Conservation (phyloP, 805 yeast species). For the Kodamaea kaohsiungensis region DNA sequence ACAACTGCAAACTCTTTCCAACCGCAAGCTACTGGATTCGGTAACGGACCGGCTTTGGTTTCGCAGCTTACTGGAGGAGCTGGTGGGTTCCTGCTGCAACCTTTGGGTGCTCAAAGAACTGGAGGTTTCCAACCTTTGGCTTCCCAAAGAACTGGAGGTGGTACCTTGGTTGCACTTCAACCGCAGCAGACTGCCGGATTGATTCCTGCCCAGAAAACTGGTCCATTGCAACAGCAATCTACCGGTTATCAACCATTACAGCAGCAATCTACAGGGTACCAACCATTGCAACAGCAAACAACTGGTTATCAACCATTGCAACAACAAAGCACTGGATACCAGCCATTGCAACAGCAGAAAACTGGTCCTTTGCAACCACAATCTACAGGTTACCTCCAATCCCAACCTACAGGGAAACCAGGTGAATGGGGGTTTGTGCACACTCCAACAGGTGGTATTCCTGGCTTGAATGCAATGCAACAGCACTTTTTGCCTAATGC, state of each 20-base stretch:
- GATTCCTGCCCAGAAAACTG: constrained; percentile 48
- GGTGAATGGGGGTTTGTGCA: constrained; percentile 82
- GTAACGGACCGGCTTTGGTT: constrained; percentile 4
- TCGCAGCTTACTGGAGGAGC: constrained; percentile 14
- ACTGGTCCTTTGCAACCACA: constrained; percentile 33
- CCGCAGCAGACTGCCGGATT: constrained; percentile 74
- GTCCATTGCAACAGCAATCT: constrained; percentile 28
- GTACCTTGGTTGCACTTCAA: constrained; percentile 47
- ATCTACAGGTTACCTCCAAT: constrained; percentile 44
- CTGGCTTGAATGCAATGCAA: constrained; percentile 67
- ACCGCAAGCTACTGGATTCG: constrained; percentile 40
- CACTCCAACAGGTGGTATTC: constrained; percentile 67
- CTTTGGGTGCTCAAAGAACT: constrained; percentile 13
- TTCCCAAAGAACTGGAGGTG: constrained; percentile 49
- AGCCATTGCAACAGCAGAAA: constrained; percentile 12
- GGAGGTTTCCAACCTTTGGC: constrained; percentile 22
- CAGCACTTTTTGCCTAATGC: constrained; percentile 64
- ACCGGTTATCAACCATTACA: constrained; percentile 20
- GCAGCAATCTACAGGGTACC: constrained; percentile 28
- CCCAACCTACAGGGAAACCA: constrained; percentile 65
- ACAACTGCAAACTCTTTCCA: constrained; percentile 31
- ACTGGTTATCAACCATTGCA: constrained; percentile 36
- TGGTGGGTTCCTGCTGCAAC: constrained; percentile 43
- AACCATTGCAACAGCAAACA: constrained; percentile 37
- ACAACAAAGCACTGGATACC: constrained; percentile 27